A percentile compares a stretch with the other conserved stretches of the same genome.
Conservation (phyloP, 305 asterid genomes). For the Solanum chacoense region DNA sequence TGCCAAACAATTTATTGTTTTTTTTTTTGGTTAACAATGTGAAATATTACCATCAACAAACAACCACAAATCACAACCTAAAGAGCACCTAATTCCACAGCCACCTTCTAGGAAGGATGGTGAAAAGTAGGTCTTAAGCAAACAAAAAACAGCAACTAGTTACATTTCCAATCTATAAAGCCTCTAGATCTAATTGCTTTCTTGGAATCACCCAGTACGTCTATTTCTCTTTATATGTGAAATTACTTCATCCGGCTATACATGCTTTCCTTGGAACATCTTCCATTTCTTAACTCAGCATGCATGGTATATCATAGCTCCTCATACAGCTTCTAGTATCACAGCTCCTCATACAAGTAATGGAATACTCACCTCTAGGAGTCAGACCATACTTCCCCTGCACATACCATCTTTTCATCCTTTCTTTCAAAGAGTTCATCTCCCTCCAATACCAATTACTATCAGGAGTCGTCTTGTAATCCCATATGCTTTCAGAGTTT, state of each 20-base stretch:
- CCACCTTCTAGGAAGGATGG: background rate
- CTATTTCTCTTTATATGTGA: background rate
- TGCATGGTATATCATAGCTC: background rate
- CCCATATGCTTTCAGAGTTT: background rate
- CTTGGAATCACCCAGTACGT: background rate
- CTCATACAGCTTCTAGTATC: background rate
- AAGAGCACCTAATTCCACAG: background rate
- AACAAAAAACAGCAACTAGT: background rate
- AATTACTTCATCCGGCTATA: background rate
- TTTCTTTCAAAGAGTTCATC: background rate
- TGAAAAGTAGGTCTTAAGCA: background rate
- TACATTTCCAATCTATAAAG: background rate
- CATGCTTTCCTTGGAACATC: background rate
- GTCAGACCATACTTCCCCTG: background rate
- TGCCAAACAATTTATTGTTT: background rate
- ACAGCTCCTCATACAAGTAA: background rate
- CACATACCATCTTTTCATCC: background rate
- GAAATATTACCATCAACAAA: background rate
- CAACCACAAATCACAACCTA: background rate
- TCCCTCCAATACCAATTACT: background rate
- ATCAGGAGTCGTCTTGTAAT: background rate
- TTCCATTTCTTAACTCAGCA: background rate
- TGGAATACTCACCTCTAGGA: background rate
- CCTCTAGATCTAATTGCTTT: background rate
- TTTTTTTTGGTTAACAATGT: background rate